Evolutionary conservation across 78 protist species (phyloP).

Genomic region (Polysphondylium violaceum): DNA sequence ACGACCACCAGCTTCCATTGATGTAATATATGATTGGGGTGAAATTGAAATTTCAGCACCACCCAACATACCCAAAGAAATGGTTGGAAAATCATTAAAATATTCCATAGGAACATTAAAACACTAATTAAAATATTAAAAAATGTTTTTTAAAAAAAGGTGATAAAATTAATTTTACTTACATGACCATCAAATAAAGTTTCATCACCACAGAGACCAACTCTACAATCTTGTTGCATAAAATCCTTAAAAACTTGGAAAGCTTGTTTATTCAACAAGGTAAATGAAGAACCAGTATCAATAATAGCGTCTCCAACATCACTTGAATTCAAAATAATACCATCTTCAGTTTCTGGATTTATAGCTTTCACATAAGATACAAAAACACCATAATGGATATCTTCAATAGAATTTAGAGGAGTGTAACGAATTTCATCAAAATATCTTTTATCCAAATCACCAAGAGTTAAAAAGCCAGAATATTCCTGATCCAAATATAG

Average conservation of each 20-base stretch:
- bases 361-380: neutral
- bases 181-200: conserved; percentile 48
- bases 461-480: conserved; percentile 41
- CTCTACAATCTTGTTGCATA: neutral
- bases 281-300: conserved; percentile 63
- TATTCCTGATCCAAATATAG: conserved; percentile 55
- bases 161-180: neutral
- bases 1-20: neutral
- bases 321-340: conserved; percentile 14
- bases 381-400: conserved; percentile 47
- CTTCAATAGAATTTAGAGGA: conserved; percentile 41
- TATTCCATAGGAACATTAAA: conserved; percentile 1
- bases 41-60: conserved; percentile 11
- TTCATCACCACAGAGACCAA: conserved; percentile 37
- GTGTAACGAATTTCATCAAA: conserved; percentile 12
- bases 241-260: neutral
- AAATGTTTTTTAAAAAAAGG: neutral
- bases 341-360: neutral
- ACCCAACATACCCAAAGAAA: conserved; percentile 29
- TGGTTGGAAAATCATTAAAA: conserved; percentile 30
- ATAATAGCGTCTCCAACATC: conserved; percentile 59
- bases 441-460: conserved; percentile 35
- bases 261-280: conserved; percentile 15
- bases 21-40: conserved; percentile 26
- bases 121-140: conserved; percentile 5